A percentile compares a stretch with the other conserved stretches of the same genome.
These are phyloP conservation scores for Baorangia bicolor DNA, from an alignment of 768 basidiomycete genomes.

Conservation along the genomic window DNA sequence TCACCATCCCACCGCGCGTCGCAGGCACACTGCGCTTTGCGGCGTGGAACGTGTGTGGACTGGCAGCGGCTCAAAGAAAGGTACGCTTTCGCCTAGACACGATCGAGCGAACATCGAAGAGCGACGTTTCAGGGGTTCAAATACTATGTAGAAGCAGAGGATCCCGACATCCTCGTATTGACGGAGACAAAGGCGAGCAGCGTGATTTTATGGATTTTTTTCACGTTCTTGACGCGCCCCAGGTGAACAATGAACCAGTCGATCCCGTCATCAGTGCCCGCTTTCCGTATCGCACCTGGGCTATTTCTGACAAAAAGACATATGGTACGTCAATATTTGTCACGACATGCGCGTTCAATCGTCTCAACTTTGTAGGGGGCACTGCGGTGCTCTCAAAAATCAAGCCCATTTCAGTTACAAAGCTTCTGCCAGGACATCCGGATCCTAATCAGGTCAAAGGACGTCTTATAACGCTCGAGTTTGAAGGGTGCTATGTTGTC, in stretches of 20 bases:
- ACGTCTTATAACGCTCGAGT: slow-evolving; percentile 82
- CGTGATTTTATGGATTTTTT: neutral
- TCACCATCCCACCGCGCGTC: slow-evolving; percentile 52
- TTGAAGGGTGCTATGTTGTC: slow-evolving; percentile 62
- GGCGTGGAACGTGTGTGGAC: slow-evolving; percentile 80
- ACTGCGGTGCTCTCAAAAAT: slow-evolving; percentile 78
- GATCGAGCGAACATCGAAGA: neutral
- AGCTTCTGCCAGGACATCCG: slow-evolving; percentile 74
- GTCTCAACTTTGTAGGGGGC: slow-evolving; percentile 54
- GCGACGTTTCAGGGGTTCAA: slow-evolving; percentile 67
- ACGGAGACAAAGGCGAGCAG: slow-evolving; percentile 77
- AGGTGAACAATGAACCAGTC: slow-evolving; percentile 72
- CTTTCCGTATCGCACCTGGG: slow-evolving; percentile 76
- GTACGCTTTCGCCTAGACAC: slow-evolving; percentile 33
- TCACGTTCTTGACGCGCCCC: neutral
- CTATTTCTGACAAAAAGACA: slow-evolving; percentile 73
- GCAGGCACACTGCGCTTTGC: slow-evolving; percentile 54
- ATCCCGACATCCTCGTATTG: slow-evolving; percentile 79
- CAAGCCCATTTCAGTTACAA: slow-evolving; percentile 64
- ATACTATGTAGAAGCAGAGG: slow-evolving; percentile 79
- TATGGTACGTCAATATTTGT: slow-evolving; percentile 51
- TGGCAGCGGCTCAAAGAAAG: slow-evolving; percentile 77
- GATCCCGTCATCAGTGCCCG: slow-evolving; percentile 55
- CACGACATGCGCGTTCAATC: neutral
- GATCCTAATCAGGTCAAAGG: slow-evolving; percentile 65